phyloP scores from a whole-genome alignment of 305 asterid genomes.

The Solanum chacoense region DNA sequence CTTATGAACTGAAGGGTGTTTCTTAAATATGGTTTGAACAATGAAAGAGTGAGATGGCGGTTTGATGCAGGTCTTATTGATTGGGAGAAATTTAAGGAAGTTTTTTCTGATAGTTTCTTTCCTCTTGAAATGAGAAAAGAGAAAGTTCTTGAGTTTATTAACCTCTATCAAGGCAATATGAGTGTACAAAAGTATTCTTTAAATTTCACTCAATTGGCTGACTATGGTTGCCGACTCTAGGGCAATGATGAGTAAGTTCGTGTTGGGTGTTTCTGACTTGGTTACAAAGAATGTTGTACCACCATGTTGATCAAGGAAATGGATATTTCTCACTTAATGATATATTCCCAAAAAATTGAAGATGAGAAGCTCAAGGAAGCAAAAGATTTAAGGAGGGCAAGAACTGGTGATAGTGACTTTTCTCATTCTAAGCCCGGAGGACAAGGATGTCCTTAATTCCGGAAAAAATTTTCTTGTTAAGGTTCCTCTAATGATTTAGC shows the following conservation, averaged over 20 bases:
- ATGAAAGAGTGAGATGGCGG: not conserved
- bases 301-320: not conserved
- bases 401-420: not conserved
- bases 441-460: not conserved
- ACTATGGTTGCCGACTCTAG: not conserved
- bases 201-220: not conserved
- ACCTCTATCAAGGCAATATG: not conserved
- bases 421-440: not conserved
- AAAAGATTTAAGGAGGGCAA: not conserved
- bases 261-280: too few species aligned
- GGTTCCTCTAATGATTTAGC: not conserved
- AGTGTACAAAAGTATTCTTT: not conserved
- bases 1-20: not conserved
- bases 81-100: not conserved
- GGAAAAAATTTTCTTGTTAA: too few species aligned
- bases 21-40: not conserved
- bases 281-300: not conserved
- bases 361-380: not conserved
- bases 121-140: not conserved
- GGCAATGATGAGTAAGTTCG: not conserved
- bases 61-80: not conserved
- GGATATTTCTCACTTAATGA: not conserved
- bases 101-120: not conserved
- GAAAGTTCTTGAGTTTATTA: not conserved
- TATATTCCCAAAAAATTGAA: not conserved